Conservation (phyloP, 768 basidiomycete genomes). For the Leccinum boreale region DNA sequence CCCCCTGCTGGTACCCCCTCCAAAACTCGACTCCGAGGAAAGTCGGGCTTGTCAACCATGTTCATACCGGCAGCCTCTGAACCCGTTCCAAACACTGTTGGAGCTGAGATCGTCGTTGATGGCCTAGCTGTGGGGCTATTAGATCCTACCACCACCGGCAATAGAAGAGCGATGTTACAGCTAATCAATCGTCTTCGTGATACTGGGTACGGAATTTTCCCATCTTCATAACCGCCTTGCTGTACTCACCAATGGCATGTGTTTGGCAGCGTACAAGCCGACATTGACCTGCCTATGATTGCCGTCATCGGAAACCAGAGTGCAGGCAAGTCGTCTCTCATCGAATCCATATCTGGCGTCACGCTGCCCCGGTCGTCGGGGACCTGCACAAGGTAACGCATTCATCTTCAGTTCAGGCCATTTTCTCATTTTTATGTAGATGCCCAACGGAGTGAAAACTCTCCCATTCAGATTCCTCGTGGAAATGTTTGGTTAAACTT, state of each 20-base stretch:
- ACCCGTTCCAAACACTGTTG: neutral
- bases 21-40: neutral
- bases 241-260: neutral
- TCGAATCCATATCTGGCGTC: conserved; percentile 74
- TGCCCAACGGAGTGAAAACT: conserved; percentile 60
- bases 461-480: conserved; percentile 35
- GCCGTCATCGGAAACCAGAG: conserved; percentile 74
- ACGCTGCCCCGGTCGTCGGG: conserved; percentile 69
- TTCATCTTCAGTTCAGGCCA: neutral
- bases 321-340: conserved; percentile 74
- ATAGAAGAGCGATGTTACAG: conserved; percentile 52
- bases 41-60: neutral
- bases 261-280: conserved; percentile 52
- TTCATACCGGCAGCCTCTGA: neutral
- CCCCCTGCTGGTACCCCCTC: neutral
- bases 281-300: conserved; percentile 72
- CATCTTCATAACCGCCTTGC: neutral
- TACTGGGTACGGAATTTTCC: conserved; percentile 47
- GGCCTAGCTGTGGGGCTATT: conserved; percentile 49
- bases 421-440: conserved; percentile 26
- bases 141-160: conserved; percentile 38
- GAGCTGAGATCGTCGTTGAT: neutral
- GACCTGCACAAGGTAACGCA: conserved; percentile 64
- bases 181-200: conserved; percentile 56
- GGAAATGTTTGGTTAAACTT: conserved; percentile 52